A percentile compares a stretch with the other conserved stretches of the same genome.
phyloP scores from a whole-genome alignment of 495 filamentous ascomycete genomes.

The Penicillium steckii region DNA sequence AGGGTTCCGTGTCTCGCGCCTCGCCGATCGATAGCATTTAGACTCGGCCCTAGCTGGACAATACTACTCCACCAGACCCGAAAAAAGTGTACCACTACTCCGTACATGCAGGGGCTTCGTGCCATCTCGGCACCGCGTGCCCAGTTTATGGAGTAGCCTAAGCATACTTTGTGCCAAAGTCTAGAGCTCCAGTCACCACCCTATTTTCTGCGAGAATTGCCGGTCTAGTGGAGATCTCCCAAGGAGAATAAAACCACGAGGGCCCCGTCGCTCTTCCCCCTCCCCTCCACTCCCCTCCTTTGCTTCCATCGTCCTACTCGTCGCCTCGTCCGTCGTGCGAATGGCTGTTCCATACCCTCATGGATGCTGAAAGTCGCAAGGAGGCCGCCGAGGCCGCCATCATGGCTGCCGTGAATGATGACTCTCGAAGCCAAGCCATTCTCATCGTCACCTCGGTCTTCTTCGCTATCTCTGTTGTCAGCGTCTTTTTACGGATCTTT shows the following conservation, averaged over 20 bases:
- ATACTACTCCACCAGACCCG: constrained; percentile 16
- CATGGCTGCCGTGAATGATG: constrained; percentile 10
- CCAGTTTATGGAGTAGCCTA: not conserved
- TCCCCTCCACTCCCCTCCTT: not conserved
- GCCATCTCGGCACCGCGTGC: constrained; percentile 4
- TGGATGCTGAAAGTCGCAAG: constrained; percentile 16
- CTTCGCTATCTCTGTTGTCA: constrained; percentile 25
- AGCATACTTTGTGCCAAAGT: not conserved
- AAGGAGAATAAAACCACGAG: constrained; percentile 19
- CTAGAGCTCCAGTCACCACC: constrained; percentile 12
- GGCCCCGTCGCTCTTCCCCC: not conserved
- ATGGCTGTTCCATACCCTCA: constrained; percentile 8
- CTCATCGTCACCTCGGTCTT: constrained; percentile 31
- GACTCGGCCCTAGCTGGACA: constrained; percentile 17
- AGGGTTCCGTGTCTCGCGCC: not conserved
- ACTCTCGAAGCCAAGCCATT: constrained; percentile 26
- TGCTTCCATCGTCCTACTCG: not conserved
- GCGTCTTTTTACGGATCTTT: constrained; percentile 28
- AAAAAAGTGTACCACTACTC: not conserved
- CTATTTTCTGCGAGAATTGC: constrained; percentile 9
- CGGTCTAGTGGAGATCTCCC: constrained; percentile 14
- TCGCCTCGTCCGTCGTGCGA: constrained; percentile 3
- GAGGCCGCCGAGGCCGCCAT: constrained; percentile 3
- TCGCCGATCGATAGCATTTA: constrained; percentile 15
- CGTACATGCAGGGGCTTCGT: constrained; percentile 5